Evolutionary conservation across 345 rosid species (phyloP).

Genomic region (Dovyalis caffra): DNA sequence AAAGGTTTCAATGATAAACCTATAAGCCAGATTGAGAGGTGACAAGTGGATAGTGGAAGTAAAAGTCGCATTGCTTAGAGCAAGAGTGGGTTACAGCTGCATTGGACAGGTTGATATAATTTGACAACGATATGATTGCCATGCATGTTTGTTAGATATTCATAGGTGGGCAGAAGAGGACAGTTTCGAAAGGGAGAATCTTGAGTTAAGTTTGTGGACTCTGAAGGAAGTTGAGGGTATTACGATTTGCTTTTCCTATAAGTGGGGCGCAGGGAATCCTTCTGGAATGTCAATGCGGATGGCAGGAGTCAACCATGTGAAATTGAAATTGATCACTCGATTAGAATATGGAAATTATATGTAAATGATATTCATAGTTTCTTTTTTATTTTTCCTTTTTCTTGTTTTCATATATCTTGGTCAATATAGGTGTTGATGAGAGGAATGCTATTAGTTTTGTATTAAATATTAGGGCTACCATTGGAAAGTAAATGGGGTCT

Average conservation of each 20-base stretch:
- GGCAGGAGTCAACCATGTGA: not conserved
- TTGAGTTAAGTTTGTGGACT: constrained; percentile 6
- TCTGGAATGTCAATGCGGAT: constrained; percentile 1
- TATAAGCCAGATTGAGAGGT: constrained; percentile 1
- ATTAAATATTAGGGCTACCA: not conserved
- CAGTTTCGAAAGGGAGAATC: constrained; percentile 19
- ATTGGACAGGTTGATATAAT: constrained; percentile 18
- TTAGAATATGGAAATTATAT: constrained; percentile 8
- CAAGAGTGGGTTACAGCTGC: constrained; percentile 37
- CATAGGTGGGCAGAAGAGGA: constrained; percentile 18
- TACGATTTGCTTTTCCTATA: not conserved
- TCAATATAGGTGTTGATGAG: not conserved
- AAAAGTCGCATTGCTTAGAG: not conserved
- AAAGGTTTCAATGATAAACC: not conserved
- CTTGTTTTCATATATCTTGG: not conserved
- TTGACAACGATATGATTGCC: not conserved
- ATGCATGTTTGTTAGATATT: constrained; percentile 23
- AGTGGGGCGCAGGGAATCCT: not conserved
- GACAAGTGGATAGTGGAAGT: constrained; percentile 9
- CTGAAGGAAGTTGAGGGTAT: not conserved
- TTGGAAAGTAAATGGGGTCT: not conserved
- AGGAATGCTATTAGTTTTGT: not conserved
- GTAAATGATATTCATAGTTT: not conserved
- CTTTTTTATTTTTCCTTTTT: not conserved
- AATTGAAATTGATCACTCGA: not conserved